Conservation (phyloP, 2,329 filamentous ascomycete species). For the Aspergillus latus region DNA sequence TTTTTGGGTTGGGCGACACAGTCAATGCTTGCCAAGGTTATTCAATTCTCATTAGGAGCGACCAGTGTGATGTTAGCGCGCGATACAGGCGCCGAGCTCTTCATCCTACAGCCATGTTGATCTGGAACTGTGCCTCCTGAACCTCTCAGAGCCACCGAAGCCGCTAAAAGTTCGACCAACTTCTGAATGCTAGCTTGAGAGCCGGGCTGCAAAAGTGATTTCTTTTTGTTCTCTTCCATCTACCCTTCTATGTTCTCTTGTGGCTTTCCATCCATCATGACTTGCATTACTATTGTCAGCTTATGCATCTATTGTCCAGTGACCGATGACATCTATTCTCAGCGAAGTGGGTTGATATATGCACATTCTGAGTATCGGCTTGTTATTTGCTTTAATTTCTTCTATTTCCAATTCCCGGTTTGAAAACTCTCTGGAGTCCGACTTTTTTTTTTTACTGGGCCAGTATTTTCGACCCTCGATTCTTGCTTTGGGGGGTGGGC, state of each 20-base stretch:
- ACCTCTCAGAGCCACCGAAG: conserved; percentile 53
- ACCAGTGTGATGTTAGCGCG: conserved; percentile 27
- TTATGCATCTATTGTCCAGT: conserved; percentile 27
- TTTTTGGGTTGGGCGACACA: conserved; percentile 53
- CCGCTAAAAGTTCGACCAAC: conserved; percentile 54
- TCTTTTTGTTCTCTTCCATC: conserved; percentile 16
- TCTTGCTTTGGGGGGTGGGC: conserved; percentile 30
- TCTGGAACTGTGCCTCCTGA: conserved; percentile 55
- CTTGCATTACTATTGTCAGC: conserved; percentile 25
- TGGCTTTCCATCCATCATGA: conserved; percentile 21
- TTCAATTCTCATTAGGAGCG: conserved; percentile 57
- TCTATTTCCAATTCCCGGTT: conserved; percentile 31
- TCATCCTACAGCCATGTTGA: conserved; percentile 49
- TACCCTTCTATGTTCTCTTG: conserved; percentile 18
- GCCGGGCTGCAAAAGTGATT: conserved; percentile 51
- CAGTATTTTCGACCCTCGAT: conserved; percentile 30
- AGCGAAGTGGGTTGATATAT: conserved; percentile 26
- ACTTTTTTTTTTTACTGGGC: conserved; percentile 34
- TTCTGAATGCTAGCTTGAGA: conserved; percentile 53
- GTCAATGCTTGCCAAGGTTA: conserved; percentile 51
- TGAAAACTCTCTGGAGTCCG: conserved; percentile 38
- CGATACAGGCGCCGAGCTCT: conserved; percentile 48
- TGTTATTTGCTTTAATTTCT: conserved; percentile 17
- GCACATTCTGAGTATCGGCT: conserved; percentile 28
- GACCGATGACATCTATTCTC: conserved; percentile 24